These are phyloP conservation scores for Stachybotrys chlorohalonatus DNA, from an alignment of 2,329 filamentous ascomycete species.

Conservation along the genomic window DNA sequence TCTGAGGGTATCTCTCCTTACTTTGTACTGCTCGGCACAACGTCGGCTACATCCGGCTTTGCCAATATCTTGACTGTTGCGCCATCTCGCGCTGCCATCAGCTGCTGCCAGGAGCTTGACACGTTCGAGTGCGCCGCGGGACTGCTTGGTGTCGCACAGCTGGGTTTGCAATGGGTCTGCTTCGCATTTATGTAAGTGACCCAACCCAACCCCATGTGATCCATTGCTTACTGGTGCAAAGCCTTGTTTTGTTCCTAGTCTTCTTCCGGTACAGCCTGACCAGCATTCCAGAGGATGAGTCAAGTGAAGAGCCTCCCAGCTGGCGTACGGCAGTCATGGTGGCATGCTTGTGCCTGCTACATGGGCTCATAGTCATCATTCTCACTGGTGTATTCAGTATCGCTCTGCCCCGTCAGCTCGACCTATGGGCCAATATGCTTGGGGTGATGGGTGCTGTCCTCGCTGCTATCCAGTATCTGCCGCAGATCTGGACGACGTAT, in stretches of 20 bases:
- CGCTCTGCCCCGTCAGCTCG: conserved; percentile 53
- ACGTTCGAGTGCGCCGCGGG: conserved; percentile 78
- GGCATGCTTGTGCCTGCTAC: conserved; percentile 61
- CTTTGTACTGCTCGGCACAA: conserved; percentile 88
- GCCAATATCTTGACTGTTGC: conserved; percentile 87
- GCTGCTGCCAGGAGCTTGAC: conserved; percentile 76
- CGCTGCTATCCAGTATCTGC: conserved; percentile 83
- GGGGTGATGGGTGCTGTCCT: conserved; percentile 72
- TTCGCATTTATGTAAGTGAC: conserved; percentile 76
- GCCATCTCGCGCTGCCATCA: conserved; percentile 72
- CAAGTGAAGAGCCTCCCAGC: conserved; percentile 45
- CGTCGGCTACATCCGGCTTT: conserved; percentile 79
- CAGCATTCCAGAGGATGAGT: conserved; percentile 39
- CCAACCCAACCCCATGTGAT: neutral
- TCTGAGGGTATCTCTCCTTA: conserved; percentile 94
- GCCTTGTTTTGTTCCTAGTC: conserved; percentile 84
- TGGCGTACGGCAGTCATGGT: conserved; percentile 76
- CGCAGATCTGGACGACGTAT: conserved; percentile 91
- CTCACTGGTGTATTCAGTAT: conserved; percentile 60
- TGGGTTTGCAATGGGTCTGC: conserved; percentile 85
- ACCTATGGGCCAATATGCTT: conserved; percentile 75
- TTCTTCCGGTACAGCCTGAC: conserved; percentile 69
- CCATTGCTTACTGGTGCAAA: conserved; percentile 28
- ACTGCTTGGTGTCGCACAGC: conserved; percentile 79
- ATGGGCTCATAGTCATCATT: conserved; percentile 63